Evolutionary conservation across 345 rosid species (phyloP), one percentile per base, ranked within the genome.

Genomic region (Lepidium sativum): DNA sequence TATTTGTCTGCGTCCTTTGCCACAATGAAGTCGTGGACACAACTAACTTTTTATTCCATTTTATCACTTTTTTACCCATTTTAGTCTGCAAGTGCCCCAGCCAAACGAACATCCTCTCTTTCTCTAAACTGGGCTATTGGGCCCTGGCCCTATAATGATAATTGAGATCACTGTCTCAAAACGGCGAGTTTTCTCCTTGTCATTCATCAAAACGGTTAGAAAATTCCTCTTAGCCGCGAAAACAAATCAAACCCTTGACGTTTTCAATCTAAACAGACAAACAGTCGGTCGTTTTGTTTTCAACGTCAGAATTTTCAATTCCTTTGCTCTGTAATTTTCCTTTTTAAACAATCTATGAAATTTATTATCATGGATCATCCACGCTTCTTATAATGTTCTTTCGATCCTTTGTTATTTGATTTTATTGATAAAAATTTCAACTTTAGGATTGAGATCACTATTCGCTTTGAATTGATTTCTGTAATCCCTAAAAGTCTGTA

Each of bases 401-500:
- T 29, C 2, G 10, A 42, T 43, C 29, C 13, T 25, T 16, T 6
- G 23, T 20, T 38, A 17, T 63, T 16, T 17, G 38, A 33, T 20
- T 41, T 50, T 16, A 9, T 16, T 1, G 14, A 39, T 35, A 14
- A 23, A 34, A 0, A 8, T 5, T 14, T 47, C 47, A 21, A 21
- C 3, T 25, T 54, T 5, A 15, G 53, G 40, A 45, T 44, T 58
- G 25, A 14, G 12, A 3, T 37, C 47, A 37, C 38, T 11, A 14
- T 63, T 42, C 5, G 20, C 20, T 42, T 42, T 4, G 20, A 51
- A 14, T 51, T 2, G 45, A 15, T 50, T 51, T 41, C 25, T 3
- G 25, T 2, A 17, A 53, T 29, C 8, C 58, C 53, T 52, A 3
- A 33, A 53, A 70, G 18, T 20, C 87, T 90, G 95, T 90, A 90